Percentiles rank a stretch among this genome's conserved stretches.
Conservation (phyloP, 345 rosid genomes). For the Cardiospermum halicacabum region DNA sequence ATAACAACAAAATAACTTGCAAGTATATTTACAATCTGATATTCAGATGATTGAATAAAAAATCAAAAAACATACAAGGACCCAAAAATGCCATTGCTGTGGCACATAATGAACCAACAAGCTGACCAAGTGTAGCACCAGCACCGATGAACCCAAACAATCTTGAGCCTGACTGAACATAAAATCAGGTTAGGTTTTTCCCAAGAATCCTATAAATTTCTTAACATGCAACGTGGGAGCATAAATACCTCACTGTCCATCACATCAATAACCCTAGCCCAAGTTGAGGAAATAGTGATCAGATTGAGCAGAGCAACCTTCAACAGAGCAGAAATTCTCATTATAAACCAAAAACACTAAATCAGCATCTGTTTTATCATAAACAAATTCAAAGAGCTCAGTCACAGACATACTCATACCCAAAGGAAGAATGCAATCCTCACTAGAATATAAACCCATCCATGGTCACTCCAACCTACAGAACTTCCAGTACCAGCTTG, state of each 20-base stretch:
- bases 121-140: slow-evolving; percentile 96
- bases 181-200: slow-evolving; percentile 25
- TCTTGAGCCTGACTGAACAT: slow-evolving; percentile 92
- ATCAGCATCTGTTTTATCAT: background rate
- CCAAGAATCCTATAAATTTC: slow-evolving; percentile 10
- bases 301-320: slow-evolving; percentile 90
- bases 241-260: slow-evolving; percentile 83
- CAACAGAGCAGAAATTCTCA: slow-evolving; percentile 11
- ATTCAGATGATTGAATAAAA: slow-evolving; percentile 9
- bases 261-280: slow-evolving; percentile 93
- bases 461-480: slow-evolving; percentile 42
- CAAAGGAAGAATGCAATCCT: slow-evolving; percentile 88
- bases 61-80: slow-evolving; percentile 57
- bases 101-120: slow-evolving; percentile 88
- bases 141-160: slow-evolving; percentile 96
- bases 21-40: slow-evolving; percentile 6
- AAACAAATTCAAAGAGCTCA: slow-evolving; percentile 16
- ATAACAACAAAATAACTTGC: slow-evolving; percentile 15
- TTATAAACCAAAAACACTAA: slow-evolving; percentile 2
- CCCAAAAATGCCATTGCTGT: slow-evolving; percentile 86
- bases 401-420: slow-evolving; percentile 54
- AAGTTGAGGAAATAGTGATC: slow-evolving; percentile 87
- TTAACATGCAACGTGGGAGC: slow-evolving; percentile 1
- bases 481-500: slow-evolving; percentile 32
- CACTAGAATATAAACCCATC: slow-evolving; percentile 74